Percentiles rank a stretch among this genome's conserved stretches.
Evolutionary conservation across 2,329 filamentous ascomycete genomes (phyloP).

Genomic region (Amauroascus niger): DNA sequence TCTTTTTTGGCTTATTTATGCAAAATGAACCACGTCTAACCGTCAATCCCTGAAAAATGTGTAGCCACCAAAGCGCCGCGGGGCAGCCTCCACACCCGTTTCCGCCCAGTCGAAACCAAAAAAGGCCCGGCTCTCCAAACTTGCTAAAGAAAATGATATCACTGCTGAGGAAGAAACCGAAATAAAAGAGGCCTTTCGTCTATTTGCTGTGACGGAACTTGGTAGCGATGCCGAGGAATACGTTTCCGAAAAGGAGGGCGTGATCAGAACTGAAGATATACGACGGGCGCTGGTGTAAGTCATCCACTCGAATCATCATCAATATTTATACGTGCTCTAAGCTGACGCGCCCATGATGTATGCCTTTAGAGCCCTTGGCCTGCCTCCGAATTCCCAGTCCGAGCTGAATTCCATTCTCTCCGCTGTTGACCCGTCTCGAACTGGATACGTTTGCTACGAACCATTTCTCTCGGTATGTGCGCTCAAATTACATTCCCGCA

Average conservation of each 20-base stretch:
- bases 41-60: neutral
- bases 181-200: slow-evolving; percentile 78
- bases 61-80: slow-evolving; percentile 34
- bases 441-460: slow-evolving; percentile 67
- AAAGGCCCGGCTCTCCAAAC: slow-evolving; percentile 61
- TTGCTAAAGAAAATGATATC: slow-evolving; percentile 85
- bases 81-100: slow-evolving; percentile 24
- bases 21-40: neutral
- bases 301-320: neutral
- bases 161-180: slow-evolving; percentile 75
- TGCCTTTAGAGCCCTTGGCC: slow-evolving; percentile 59
- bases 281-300: slow-evolving; percentile 63
- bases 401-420: slow-evolving; percentile 70
- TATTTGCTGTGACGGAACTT: slow-evolving; percentile 50
- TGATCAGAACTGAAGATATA: slow-evolving; percentile 58
- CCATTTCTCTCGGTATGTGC: slow-evolving; percentile 83
- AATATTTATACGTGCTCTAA: neutral
- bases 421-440: slow-evolving; percentile 71
- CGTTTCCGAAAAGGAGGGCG: slow-evolving; percentile 61
- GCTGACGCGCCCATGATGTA: slow-evolving; percentile 3
- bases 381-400: slow-evolving; percentile 51
- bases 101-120: slow-evolving; percentile 24
- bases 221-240: slow-evolving; percentile 44
- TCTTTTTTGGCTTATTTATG: too few relatives aligned
- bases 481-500: slow-evolving; percentile 60